Base-by-base conservation (phyloP, 2,329 filamentous ascomycete species). In the Thelonectria olida region DNA sequence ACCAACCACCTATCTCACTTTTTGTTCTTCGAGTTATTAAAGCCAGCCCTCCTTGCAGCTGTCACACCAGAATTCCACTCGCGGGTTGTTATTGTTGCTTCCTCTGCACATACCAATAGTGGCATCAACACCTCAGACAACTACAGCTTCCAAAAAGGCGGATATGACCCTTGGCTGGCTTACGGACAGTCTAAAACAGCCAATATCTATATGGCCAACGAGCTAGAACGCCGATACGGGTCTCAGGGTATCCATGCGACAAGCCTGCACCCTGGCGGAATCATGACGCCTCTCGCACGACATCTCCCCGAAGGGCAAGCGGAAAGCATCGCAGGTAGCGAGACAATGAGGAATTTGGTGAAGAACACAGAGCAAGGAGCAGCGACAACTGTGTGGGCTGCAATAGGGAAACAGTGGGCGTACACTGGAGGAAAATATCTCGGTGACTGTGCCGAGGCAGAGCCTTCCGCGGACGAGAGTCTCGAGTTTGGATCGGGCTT, bases 141-240 rank as follows among this genome's bases (percentile, higher is more conserved):
- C 27, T 60, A 65, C 51, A 67, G 66, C 17, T 65, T 68, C 28
- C 52, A 69, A 4, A 61, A 62, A 2, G 59, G 56, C 9, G 47
- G 34, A 13, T 67, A 66, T 19, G 31, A 77, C 8, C 73, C 73
- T 0, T 75, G 71, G 61, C 53, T 62, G 1, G 75, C 80, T 0
- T 87, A 87, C 64, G 79, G 75, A 0, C 79, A 84, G 63, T 74
- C 76, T 44, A 87, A 86, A 66, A 78, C 78, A 1, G 82, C 84
- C 17, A 85, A 82, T 63, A 78, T 85, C 20, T 82, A 78, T 63
- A 79, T 83, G 67, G 79, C 55, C 39, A 53, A 58, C 41, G 55
- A 58, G 22, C 19, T 58, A 5, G 55, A 58, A 28, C 27, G 55
- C 9, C 22, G 48, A 13, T 58, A 58, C 27, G 48, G 39, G 13